phyloP scores from a whole-genome alignment of 768 basidiomycete species.

The Leccinum subgranulosum region DNA sequence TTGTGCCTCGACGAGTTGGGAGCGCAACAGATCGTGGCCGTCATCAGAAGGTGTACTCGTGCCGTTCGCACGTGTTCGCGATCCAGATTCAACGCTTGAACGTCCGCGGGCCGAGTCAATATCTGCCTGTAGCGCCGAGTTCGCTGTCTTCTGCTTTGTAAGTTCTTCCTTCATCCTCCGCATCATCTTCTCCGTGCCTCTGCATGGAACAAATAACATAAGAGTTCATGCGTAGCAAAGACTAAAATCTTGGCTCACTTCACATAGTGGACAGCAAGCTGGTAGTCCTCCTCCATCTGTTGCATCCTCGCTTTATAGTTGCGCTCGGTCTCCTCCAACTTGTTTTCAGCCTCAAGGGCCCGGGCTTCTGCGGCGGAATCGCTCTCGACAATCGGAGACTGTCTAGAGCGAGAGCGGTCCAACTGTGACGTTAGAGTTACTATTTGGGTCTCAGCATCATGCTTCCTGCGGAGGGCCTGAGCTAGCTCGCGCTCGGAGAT shows the following conservation, averaged over 20 bases:
- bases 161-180: constrained; percentile 94
- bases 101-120: constrained; percentile 68
- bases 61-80: constrained; percentile 61
- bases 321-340: constrained; percentile 74
- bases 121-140: constrained; percentile 79
- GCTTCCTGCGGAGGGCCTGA: constrained; percentile 59
- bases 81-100: constrained; percentile 49
- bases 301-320: constrained; percentile 76
- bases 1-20: constrained; percentile 74
- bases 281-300: constrained; percentile 94
- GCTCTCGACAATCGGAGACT: constrained; percentile 47
- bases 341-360: constrained; percentile 68
- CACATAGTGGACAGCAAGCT: constrained; percentile 94
- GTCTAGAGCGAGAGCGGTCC: constrained; percentile 57
- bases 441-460: constrained; percentile 72
- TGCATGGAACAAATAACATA: constrained; percentile 31
- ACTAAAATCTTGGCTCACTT: constrained; percentile 58
- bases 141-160: constrained; percentile 82
- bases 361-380: constrained; percentile 41
- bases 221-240: constrained; percentile 10
- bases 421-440: constrained; percentile 62
- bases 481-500: constrained; percentile 74
- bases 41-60: constrained; percentile 82
- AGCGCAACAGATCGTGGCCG: constrained; percentile 56
- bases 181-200: constrained; percentile 98